Conservation (phyloP, 129 eudicot species). For the Deinandra increscens region DNA sequence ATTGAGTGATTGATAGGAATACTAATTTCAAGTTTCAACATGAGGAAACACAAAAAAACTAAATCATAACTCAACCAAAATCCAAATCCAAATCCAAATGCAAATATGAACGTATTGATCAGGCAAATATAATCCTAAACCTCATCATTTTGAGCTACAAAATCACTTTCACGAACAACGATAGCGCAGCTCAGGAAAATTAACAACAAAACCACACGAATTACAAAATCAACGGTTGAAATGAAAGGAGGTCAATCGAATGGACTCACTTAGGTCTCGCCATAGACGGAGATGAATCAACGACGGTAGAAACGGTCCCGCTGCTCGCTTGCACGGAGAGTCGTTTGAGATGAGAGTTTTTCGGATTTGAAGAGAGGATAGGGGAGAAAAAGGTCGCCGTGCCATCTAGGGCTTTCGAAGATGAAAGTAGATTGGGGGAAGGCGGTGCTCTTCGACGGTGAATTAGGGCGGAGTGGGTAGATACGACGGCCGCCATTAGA, state of each 20-base stretch:
- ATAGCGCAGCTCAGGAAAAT: neutral
- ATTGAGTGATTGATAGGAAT: neutral
- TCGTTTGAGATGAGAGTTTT: constrained; percentile 17
- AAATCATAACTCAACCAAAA: neutral
- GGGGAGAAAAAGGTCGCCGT: constrained; percentile 1
- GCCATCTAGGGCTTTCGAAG: constrained; percentile 23
- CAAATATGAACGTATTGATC: neutral
- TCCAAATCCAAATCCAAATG: neutral
- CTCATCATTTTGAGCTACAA: neutral
- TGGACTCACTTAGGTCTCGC: constrained; percentile 36
- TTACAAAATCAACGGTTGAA: neutral
- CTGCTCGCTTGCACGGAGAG: constrained; percentile 38
- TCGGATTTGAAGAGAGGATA: constrained; percentile 8
- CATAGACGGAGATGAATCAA: constrained; percentile 35
- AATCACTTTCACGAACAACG: neutral
- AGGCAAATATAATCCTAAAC: neutral
- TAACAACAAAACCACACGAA: neutral
- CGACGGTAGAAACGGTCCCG: constrained; percentile 21
- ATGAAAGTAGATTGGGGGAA: constrained; percentile 8
- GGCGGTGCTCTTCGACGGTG: constrained; percentile 14
- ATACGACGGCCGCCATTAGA: constrained; percentile 45
- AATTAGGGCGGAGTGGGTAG: constrained; percentile 34
- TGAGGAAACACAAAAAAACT: constrained; percentile 8
- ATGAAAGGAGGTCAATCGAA: neutral
- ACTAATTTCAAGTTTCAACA: neutral